phyloP scores from a whole-genome alignment of 306 rosid species.

The Lathyrus tuberosus region DNA sequence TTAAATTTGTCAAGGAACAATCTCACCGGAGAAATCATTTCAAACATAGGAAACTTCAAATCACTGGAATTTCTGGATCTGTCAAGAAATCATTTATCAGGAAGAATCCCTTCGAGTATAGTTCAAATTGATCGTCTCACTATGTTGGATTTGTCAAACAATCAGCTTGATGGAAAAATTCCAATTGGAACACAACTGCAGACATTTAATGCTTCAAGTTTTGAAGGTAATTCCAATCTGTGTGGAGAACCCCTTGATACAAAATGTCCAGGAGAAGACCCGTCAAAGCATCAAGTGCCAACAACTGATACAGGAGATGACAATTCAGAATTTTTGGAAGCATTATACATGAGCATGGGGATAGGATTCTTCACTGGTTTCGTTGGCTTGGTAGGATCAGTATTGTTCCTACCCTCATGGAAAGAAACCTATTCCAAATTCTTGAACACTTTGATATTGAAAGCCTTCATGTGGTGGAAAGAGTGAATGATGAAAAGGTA shows the following conservation, averaged over 20 bases:
- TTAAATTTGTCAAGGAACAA: no score
- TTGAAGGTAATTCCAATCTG: no score
- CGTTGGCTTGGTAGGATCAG: no score
- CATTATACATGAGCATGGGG: no score
- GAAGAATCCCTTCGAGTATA: constrained; percentile 23
- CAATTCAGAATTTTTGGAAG: background rate
- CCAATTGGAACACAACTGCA: constrained; percentile 32
- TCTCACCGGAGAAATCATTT: background rate
- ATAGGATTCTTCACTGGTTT: no score
- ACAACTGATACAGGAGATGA: background rate
- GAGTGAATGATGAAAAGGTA: background rate
- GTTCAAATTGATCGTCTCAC: background rate
- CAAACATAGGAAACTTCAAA: background rate
- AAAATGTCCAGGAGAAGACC: no score
- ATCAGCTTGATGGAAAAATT: constrained; percentile 23
- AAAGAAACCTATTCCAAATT: no score
- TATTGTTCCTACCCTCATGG: no score
- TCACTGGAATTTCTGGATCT: background rate
- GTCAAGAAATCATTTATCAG: constrained; percentile 27
- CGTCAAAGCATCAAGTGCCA: no score
- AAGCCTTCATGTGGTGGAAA: no score
- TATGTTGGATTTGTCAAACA: constrained; percentile 31
- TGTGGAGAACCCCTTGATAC: no score
- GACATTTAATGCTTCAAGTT: background rate
- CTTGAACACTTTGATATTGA: no score